These are phyloP conservation scores for Leavenworthia alabamica DNA, from an alignment of 345 rosid genomes.

Conservation along the genomic window DNA sequence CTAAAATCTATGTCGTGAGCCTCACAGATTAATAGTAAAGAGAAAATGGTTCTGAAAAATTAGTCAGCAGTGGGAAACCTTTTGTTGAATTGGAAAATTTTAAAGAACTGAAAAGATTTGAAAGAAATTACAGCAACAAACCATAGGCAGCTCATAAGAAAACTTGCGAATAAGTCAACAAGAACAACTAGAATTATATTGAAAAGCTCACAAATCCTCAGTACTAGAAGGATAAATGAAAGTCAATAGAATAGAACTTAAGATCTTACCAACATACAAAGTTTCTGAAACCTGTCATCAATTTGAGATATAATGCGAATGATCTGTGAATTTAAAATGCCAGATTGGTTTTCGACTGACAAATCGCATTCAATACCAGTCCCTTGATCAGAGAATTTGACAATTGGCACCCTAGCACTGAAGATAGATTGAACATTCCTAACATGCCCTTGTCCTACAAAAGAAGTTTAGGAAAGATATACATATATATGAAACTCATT, in stretches of 20 bases:
- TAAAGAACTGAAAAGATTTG: background rate
- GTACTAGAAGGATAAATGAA: too few species aligned
- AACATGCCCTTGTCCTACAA: constrained; percentile 43
- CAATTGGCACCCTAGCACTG: constrained; percentile 51
- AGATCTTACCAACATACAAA: constrained; percentile 46
- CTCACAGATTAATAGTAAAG: background rate
- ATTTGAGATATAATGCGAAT: constrained; percentile 39
- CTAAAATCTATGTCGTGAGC: background rate
- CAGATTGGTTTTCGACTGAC: constrained; percentile 44
- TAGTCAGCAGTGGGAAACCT: background rate
- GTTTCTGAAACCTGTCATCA: constrained; percentile 58
- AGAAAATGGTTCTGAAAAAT: background rate
- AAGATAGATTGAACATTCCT: constrained; percentile 32
- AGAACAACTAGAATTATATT: too few species aligned
- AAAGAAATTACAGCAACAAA: background rate
- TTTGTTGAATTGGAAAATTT: too few species aligned
- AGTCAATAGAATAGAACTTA: too few species aligned
- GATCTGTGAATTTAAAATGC: constrained; percentile 39
- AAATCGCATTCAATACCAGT: constrained; percentile 42
- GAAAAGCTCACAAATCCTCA: too few species aligned
- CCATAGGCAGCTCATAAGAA: background rate
- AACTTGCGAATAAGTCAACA: background rate
- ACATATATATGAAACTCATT: too few species aligned
- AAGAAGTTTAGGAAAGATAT: too few species aligned
- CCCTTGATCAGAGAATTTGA: constrained; percentile 37